Base-by-base conservation (phyloP, 139 green algal genomes). In the Haematococcus sp. region DNA sequence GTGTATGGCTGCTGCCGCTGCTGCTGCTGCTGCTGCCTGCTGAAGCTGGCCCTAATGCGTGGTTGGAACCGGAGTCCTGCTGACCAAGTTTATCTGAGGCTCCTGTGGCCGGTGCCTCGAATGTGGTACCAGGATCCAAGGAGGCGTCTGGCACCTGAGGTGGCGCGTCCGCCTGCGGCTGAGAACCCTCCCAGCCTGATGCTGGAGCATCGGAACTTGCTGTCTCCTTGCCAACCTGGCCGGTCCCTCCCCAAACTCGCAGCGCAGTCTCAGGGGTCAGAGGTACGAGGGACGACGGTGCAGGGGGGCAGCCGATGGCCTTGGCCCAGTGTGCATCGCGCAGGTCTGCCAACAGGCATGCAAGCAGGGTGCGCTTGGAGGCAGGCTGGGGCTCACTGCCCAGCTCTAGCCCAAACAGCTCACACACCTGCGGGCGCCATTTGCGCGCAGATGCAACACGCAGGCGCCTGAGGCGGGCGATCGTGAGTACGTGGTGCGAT, bases 321-420 rank as follows among this genome's bases (percentile, higher is more conserved):
- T 35, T 30, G 2, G 81, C 81, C 79, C 79, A 89, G 79, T 87
- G 73, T 1, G 72, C 52, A 52, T 87, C 81, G 13, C 76, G 68
- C 66, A 84, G 75, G 55, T 80, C 76, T 1, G 69, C 76, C 35
- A 92, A 75, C 58, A 92, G 74, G 3, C 83, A 75, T 15, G 83
- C 81, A 59, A 92, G 64, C 28, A 92, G 60, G 40, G 84, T 51
- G 1, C 83, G 68, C 4, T 68, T 75, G 51, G 60, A 80, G 20
- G 81, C 81, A 46, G 84, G 76, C 1, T 55, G 31, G 1, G 79
- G 61, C 33, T 83, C 55, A 4, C 52, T 30, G 4, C 58, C 65
- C 3, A 30, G n/a, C 28, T 59, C 52, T 22, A 89, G 67, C 5
- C 70, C 83, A 78, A 92, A 92, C 23, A 92, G 71, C 73, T 92